Conservation (phyloP, 2,329 filamentous ascomycete genomes). For the Colletotrichum brevisporum region DNA sequence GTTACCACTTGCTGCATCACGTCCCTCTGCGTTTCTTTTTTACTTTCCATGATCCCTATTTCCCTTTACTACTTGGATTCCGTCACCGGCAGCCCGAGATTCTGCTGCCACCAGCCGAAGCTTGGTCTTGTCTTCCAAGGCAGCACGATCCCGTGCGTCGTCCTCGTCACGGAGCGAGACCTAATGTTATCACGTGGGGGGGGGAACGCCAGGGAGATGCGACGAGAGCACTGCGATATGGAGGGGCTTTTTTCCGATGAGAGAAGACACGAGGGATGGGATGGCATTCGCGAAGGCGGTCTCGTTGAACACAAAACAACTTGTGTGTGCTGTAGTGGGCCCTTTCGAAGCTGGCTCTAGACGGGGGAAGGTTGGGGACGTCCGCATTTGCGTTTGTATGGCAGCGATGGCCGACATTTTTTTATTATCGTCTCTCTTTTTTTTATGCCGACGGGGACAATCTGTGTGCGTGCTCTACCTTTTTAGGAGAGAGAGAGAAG, state of each 20-base stretch:
- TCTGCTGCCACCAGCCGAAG: neutral
- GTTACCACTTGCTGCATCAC: conserved; percentile 34
- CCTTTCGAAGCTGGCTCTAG: conserved; percentile 7
- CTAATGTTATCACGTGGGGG: conserved; percentile 25
- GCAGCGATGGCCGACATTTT: conserved; percentile 24
- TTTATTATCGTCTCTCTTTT: conserved; percentile 43
- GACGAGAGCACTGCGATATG: conserved; percentile 20
- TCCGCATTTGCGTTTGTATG: conserved; percentile 45
- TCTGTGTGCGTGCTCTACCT: conserved; percentile 13
- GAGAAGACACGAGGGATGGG: conserved; percentile 20
- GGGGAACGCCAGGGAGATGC: conserved; percentile 1
- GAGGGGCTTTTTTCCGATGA: conserved; percentile 1
- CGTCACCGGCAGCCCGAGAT: conserved; percentile 4
- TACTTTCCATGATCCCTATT: conserved; percentile 34
- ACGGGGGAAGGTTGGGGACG: conserved; percentile 5
- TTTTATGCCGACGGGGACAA: conserved; percentile 31
- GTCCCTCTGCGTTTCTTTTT: conserved; percentile 36
- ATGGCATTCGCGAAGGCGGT: conserved; percentile 21
- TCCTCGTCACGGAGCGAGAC: conserved; percentile 17
- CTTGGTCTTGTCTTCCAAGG: neutral
- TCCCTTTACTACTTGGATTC: conserved; percentile 17
- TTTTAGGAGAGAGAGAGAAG: neutral
- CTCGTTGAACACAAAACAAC: conserved; percentile 25
- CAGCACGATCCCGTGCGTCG: conserved; percentile 1
- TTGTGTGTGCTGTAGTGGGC: conserved; percentile 5